A percentile compares a stretch with the other conserved stretches of the same genome.
phyloP scores from a whole-genome alignment of 169 alveolate species.

The Plasmodium knowlesi region DNA sequence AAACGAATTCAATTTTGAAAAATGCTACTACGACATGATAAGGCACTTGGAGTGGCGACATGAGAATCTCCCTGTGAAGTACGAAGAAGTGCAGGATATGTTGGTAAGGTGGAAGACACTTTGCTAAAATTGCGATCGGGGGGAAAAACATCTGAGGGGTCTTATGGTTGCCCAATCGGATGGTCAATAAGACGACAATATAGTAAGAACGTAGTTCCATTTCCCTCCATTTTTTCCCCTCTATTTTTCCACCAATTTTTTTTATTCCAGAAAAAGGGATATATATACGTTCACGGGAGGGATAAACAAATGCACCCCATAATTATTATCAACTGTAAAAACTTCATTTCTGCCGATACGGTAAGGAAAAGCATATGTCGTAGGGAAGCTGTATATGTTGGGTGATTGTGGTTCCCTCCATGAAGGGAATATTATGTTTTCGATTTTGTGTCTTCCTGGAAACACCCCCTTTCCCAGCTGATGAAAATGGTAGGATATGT shows the following conservation, averaged over 20 bases:
- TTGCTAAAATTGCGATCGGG: background rate
- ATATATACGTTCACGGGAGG: constrained; percentile 82
- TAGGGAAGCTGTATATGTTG: too few relatives aligned
- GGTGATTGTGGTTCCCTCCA: too few relatives aligned
- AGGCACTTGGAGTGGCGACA: constrained; percentile 81
- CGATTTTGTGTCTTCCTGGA: background rate
- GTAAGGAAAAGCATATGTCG: background rate
- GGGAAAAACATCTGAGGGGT: background rate
- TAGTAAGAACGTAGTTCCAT: background rate
- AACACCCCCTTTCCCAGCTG: background rate
- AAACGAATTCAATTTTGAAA: constrained; percentile 75
- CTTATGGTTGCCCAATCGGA: constrained; percentile 27
- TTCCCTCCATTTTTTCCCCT: background rate
- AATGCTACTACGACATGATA: constrained; percentile 77
- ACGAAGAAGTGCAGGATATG: constrained; percentile 56
- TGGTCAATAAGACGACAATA: background rate
- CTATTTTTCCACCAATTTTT: background rate
- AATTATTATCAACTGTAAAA: constrained; percentile 75
- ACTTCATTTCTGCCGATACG: constrained; percentile 17
- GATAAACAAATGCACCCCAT: constrained; percentile 84
- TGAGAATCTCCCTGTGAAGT: constrained; percentile 78
- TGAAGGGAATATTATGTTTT: background rate
- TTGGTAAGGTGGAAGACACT: background rate
- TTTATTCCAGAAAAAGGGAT: constrained; percentile 76
- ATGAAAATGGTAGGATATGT: too few relatives aligned